phyloP scores from a whole-genome alignment of 495 filamentous ascomycete species.

The Penicillium antarcticum region DNA sequence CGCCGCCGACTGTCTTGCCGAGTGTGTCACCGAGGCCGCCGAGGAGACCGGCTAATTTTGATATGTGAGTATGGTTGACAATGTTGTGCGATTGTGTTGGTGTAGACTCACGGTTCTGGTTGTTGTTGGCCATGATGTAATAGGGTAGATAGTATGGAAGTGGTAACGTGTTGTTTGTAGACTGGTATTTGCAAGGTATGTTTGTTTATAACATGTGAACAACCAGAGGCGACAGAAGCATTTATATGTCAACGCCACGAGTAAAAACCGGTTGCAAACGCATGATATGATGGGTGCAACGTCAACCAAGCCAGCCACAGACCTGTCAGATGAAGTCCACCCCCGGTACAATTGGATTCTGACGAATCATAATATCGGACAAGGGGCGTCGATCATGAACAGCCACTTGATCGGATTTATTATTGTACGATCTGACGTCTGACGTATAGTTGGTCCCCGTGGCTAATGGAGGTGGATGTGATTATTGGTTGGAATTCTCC shows the following conservation, averaged over 20 bases:
- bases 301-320: conserved; percentile 12
- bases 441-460: background rate
- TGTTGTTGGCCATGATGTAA: background rate
- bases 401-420: background rate
- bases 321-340: conserved; percentile 6
- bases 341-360: background rate
- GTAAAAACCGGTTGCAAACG: conserved; percentile 11
- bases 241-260: background rate
- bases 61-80: background rate
- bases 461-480: background rate
- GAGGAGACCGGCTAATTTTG: conserved; percentile 21
- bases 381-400: background rate
- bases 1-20: conserved; percentile 35
- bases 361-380: background rate
- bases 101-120: background rate
- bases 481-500: conserved; percentile 14
- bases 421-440: conserved; percentile 6
- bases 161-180: too few relatives aligned
- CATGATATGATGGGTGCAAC: conserved; percentile 27
- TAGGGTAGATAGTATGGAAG: background rate
- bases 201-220: background rate
- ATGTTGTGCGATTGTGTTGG: background rate
- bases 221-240: background rate
- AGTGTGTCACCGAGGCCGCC: conserved; percentile 33
- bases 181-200: too few relatives aligned